Conservation (phyloP, 192 early-diverging fungal species). For the Gamsiella multidivaricata region DNA sequence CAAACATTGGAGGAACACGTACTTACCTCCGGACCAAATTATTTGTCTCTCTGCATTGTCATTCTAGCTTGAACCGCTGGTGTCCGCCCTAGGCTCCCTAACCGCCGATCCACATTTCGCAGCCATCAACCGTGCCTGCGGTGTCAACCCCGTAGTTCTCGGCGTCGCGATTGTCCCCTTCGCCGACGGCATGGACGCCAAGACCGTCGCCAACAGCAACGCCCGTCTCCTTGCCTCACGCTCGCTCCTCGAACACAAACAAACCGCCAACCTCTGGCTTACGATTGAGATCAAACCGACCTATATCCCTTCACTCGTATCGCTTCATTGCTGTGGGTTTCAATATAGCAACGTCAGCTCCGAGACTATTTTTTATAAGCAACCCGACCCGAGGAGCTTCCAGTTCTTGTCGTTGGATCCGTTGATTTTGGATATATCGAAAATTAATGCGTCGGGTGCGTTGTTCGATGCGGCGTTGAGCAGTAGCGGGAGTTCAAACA, state of each 20-base stretch:
- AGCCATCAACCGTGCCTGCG: constrained; percentile 31
- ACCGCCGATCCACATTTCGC: constrained; percentile 36
- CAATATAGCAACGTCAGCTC: constrained; percentile 54
- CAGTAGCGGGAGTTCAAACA: too few relatives aligned
- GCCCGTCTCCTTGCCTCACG: constrained; percentile 26
- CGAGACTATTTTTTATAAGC: constrained; percentile 68
- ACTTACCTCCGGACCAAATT: neutral
- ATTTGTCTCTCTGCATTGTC: neutral
- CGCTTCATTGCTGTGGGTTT: constrained; percentile 53
- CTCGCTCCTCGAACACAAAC: constrained; percentile 35
- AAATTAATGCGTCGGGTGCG: constrained; percentile 41
- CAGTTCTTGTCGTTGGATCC: constrained; percentile 79
- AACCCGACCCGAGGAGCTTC: constrained; percentile 65
- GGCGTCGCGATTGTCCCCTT: constrained; percentile 45
- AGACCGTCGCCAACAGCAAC: constrained; percentile 43
- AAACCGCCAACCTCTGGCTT: constrained; percentile 56
- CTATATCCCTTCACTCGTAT: constrained; percentile 55
- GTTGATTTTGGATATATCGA: constrained; percentile 72
- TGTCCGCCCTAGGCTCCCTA: constrained; percentile 26
- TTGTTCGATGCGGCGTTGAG: constrained; percentile 48
- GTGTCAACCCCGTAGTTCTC: constrained; percentile 38
- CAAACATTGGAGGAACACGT: neutral
- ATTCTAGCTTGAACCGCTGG: constrained; percentile 29
- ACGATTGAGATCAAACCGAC: constrained; percentile 55
- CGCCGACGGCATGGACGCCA: constrained; percentile 31